Evolutionary conservation across 345 rosid genomes (phyloP), one percentile per base, ranked within the genome.

Genomic region (Geranium rotundifolium): DNA sequence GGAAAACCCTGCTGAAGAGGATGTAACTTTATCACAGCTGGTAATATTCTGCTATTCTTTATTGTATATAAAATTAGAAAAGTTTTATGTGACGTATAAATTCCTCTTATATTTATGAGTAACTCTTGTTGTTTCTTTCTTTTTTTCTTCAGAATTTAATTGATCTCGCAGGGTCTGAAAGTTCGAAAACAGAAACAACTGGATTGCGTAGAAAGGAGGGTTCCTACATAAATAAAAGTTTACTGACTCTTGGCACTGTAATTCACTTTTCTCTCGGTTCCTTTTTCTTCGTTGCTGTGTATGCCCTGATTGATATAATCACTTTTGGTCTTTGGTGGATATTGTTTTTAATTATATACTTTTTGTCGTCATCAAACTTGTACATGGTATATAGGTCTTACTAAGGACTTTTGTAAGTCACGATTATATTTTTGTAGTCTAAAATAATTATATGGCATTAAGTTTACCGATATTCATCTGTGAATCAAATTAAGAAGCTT

Each of bases 151-250:
- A 83, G 88, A 70, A 86, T 67, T 76, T 86, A 62, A 86, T 83
- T 70, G 91, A 86, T 75, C 86, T 86, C 57, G 86, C 91, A 19
- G 91, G 91, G 63, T 86, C 91, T 58, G 91, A 86, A 72, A 86
- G 91, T 70, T 86, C 91, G 17, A 86, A 86, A 72, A 73, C 85
- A 63, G 91, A 86, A 72, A 86, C 91, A 57, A 86, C 82, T 68
- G 88, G 91, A 31, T 58, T 83, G 73, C 75, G 88, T 63, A 83
- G 88, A 73, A 86, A 86, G 65, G 91, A 86, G 71, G 91, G 91
- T 23, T 86, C 88, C 46, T 86, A 76, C 68, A 86, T 86, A 68
- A 86, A 86, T 56, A 86, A 83, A 81, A 86, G 91, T 70, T 73
- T 86, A 58, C 85, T 83, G 56, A 78, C 91, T 63, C 88, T 86